Evolutionary conservation across 495 filamentous ascomycete species (phyloP).

Genomic region (Daldinia decipiens): DNA sequence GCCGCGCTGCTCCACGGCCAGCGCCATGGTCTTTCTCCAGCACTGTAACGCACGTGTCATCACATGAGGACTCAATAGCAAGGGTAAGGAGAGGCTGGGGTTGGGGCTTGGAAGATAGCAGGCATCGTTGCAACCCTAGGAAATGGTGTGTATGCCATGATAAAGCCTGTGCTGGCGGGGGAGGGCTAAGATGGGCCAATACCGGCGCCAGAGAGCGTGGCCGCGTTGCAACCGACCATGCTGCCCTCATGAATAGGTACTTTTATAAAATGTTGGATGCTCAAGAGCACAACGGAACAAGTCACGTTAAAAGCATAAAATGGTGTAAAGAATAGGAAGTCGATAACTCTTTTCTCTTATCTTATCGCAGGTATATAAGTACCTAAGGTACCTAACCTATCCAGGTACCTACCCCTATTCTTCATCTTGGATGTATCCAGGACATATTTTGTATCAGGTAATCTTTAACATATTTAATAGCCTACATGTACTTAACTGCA

Average conservation of each 20-base stretch:
- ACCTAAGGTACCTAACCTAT: too few species aligned
- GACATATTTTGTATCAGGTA: too few species aligned
- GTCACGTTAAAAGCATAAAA: not conserved
- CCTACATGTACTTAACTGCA: too few species aligned
- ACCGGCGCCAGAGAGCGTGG: not conserved
- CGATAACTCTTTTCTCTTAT: not conserved
- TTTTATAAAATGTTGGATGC: too few species aligned
- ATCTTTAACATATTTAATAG: too few species aligned
- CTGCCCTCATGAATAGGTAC: not conserved
- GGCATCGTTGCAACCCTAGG: slow-evolving; percentile 14
- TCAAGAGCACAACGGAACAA: not conserved
- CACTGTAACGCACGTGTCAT: slow-evolving; percentile 93
- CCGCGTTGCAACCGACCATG: not conserved
- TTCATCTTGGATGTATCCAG: too few species aligned
- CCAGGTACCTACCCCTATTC: too few species aligned
- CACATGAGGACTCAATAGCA: slow-evolving; percentile 96
- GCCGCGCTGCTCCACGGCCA: slow-evolving; percentile 52
- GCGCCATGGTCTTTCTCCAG: slow-evolving; percentile 65
- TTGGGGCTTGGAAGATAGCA: slow-evolving; percentile 8
- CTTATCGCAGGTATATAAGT: not conserved
- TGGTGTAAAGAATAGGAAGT: not conserved
- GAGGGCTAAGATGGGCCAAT: not conserved
- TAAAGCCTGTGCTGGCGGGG: not conserved
- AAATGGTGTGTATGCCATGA: not conserved
- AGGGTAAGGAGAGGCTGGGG: slow-evolving; percentile 69